These are phyloP conservation scores for Gleditsia sinensis DNA, from an alignment of 306 rosid species.

Conservation along the genomic window DNA sequence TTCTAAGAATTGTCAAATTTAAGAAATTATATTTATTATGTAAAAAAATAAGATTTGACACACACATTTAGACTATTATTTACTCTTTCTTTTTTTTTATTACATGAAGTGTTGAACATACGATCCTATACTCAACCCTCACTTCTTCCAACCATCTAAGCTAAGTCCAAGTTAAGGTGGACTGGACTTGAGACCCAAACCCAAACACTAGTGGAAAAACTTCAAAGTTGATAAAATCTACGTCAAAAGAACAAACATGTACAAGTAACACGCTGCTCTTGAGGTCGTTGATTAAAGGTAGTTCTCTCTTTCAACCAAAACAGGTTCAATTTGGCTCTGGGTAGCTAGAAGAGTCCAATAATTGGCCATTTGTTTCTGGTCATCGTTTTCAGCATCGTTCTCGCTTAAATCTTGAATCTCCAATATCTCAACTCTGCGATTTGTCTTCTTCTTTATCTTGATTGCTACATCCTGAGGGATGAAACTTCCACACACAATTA, in stretches of 20 bases:
- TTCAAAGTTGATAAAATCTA: neutral
- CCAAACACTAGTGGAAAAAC: neutral
- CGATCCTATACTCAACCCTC: no score
- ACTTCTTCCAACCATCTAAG: no score
- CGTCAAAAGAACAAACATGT: neutral
- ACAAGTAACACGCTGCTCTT: neutral
- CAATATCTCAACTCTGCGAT: constrained; percentile 54
- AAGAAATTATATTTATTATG: no score
- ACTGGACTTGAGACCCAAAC: no score
- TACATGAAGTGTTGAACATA: no score
- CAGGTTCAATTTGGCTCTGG: constrained; percentile 25
- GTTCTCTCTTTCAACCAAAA: constrained; percentile 24
- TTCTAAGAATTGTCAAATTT: no score
- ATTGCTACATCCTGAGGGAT: constrained; percentile 55
- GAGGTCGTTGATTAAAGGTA: neutral
- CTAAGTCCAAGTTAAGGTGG: no score
- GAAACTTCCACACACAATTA: constrained; percentile 47
- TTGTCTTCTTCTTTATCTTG: constrained; percentile 50
- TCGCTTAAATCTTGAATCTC: constrained; percentile 42
- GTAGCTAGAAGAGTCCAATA: constrained; percentile 27
- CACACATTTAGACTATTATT: no score
- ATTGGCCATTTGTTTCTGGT: constrained; percentile 30
- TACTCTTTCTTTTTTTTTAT: no score
- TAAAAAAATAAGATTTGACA: no score
- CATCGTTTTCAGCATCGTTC: constrained; percentile 23